Base-by-base conservation (phyloP, 140 eudicot species). In the Anethum foeniculum region DNA sequence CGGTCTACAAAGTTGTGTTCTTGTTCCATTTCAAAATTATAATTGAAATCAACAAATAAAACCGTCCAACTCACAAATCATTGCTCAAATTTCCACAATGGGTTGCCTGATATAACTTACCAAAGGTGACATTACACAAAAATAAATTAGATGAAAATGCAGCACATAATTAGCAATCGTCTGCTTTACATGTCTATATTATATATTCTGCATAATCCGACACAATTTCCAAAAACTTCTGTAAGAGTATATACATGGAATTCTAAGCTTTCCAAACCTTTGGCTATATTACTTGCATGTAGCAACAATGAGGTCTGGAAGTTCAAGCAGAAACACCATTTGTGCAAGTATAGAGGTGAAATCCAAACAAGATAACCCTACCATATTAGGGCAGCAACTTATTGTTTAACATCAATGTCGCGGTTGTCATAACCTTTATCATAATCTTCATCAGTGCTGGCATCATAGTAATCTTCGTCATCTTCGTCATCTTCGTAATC, bases 381-480 rank as follows among this genome's bases (percentile, higher is more conserved):
- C 23, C n/a, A 75, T 75, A 44, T 46, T 64, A 27, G 2, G 15
- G 16, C 46, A 16, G n/a, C 54, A 67, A 1, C 48, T n/a, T 23
- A 54, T 39, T 78, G 41, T 28, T 79, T 62, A 25, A 25, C 75
- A 46, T 79, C 77, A 16, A 58, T 43, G 58, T 44, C 39, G 12
- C 27, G 28, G 51, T 71, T 21, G 27, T 73, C 77, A 4, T 71
- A 32, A 71, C 47, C 27, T 5, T 79, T 75, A 16, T 64, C 54
- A 25, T 79, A 65, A 76, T 92, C 88, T 71, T 86, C 95, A 10
- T 86, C 93, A 3, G 89, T 88, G 76, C 87, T 82, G 71, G 84
- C 85, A 77, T 89, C 91, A 6, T 91, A 85, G 69, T 87, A 91
- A 65, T 82, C 87, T 15, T 84, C 96, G 4, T 86, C 92, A 6